A percentile compares a stretch with the other conserved stretches of the same genome.
phyloP scores from a whole-genome alignment of 129 eudicot genomes.

The Dittrichia graveolens region DNA sequence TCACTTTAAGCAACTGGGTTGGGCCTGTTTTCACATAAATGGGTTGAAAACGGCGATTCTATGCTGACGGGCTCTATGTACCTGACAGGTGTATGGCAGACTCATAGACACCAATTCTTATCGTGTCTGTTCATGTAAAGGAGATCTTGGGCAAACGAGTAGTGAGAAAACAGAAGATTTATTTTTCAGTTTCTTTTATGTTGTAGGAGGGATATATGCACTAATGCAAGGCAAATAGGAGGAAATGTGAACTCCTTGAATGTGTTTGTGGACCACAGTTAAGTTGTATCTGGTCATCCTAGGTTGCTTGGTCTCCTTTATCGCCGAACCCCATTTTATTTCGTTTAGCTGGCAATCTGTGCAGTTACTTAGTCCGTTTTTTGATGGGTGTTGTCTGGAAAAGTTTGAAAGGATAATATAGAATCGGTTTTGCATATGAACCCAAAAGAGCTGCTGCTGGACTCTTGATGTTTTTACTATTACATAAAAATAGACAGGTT shows the following conservation, averaged over 20 bases:
- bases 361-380: slow-evolving; percentile 21
- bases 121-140: slow-evolving; percentile 24
- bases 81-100: slow-evolving; percentile 25
- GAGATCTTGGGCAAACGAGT: slow-evolving; percentile 15
- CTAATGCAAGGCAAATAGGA: slow-evolving; percentile 7
- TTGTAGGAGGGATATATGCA: slow-evolving; percentile 17
- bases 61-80: slow-evolving; percentile 15
- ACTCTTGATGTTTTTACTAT: neutral
- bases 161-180: neutral
- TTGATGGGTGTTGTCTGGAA: no score
- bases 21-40: neutral
- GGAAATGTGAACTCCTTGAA: neutral
- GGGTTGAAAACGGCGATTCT: neutral
- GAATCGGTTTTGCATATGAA: neutral
- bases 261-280: slow-evolving; percentile 16
- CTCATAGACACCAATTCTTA: neutral
- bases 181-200: neutral
- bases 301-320: slow-evolving; percentile 1
- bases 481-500: neutral
- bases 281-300: slow-evolving; percentile 20
- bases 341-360: neutral
- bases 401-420: neutral
- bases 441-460: neutral
- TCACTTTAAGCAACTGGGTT: neutral
- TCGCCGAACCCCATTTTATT: neutral